phyloP scores from a whole-genome alignment of 2,329 filamentous ascomycete genomes.

The Penicillium janthinellum region DNA sequence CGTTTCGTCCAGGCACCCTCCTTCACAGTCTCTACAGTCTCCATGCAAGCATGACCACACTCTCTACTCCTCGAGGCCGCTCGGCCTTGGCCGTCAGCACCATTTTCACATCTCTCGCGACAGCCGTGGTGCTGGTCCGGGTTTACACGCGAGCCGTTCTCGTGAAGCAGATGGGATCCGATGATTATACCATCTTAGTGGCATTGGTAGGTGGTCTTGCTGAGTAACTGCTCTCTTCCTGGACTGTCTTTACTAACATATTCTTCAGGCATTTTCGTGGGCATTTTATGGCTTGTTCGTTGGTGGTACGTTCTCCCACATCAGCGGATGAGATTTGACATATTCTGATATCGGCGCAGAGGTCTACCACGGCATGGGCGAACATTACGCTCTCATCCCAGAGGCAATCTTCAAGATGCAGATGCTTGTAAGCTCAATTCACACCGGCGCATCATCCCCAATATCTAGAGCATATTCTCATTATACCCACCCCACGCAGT shows the following conservation, averaged over 20 bases:
- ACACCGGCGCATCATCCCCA: neutral
- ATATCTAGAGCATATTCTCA: neutral
- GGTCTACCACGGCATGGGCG: conserved; percentile 34
- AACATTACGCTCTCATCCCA: conserved; percentile 27
- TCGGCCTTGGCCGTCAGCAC: conserved; percentile 32
- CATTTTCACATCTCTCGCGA: conserved; percentile 36
- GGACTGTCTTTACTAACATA: neutral
- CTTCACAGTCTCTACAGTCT: conserved; percentile 1
- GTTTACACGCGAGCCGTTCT: conserved; percentile 42
- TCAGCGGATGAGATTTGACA: neutral
- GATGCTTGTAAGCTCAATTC: conserved; percentile 28
- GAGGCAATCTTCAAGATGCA: conserved; percentile 20
- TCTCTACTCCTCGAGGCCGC: conserved; percentile 31
- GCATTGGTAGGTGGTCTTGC: conserved; percentile 31
- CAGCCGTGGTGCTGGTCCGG: conserved; percentile 39
- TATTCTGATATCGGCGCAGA: conserved; percentile 20
- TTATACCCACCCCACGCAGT: conserved; percentile 15
- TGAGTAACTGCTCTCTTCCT: neutral
- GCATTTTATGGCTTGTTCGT: conserved; percentile 34
- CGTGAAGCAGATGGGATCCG: conserved; percentile 38
- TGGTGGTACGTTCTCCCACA: conserved; percentile 28
- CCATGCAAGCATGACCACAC: conserved; percentile 27
- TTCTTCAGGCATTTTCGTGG: conserved; percentile 31
- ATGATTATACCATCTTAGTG: conserved; percentile 43
- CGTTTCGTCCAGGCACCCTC: neutral